Conservation (phyloP, 805 yeast species). For the Limtongia smithiae region DNA sequence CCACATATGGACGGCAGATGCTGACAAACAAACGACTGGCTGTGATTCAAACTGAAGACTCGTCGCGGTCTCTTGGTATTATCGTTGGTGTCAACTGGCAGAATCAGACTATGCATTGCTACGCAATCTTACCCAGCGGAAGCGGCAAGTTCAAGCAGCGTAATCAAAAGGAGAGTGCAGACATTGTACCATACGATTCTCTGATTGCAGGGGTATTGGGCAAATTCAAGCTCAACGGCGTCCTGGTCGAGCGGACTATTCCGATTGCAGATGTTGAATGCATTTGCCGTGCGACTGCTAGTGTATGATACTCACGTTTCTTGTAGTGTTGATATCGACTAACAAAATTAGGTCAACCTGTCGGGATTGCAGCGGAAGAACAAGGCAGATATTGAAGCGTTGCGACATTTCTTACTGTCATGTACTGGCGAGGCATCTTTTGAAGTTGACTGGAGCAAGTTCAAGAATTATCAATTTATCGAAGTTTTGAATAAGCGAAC, state of each 20-base stretch:
- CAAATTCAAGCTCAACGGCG: slow-evolving; percentile 5
- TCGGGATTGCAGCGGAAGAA: slow-evolving; percentile 7
- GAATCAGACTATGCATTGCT: slow-evolving; percentile 14
- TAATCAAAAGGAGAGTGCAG: slow-evolving; percentile 13
- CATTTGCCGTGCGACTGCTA: slow-evolving; percentile 40
- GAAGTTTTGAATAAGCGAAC: slow-evolving; percentile 43
- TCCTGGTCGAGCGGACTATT: slow-evolving; percentile 37
- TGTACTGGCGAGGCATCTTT: slow-evolving; percentile 36
- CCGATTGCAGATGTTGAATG: slow-evolving; percentile 45
- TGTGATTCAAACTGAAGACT: slow-evolving; percentile 23
- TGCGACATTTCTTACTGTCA: slow-evolving; percentile 7
- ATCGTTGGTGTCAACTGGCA: slow-evolving; percentile 17
- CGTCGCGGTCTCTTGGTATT: slow-evolving; percentile 23
- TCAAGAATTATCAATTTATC: slow-evolving; percentile 39
- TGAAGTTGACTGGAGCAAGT: slow-evolving; percentile 44
- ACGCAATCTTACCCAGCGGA: slow-evolving; percentile 15
- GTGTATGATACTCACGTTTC: not conserved
- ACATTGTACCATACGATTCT: slow-evolving; percentile 22
- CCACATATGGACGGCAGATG: slow-evolving; percentile 45
- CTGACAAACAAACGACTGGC: slow-evolving; percentile 37
- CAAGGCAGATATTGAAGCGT: slow-evolving; percentile 2
- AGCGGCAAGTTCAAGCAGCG: not conserved
- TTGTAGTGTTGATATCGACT: not conserved
- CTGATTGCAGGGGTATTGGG: slow-evolving; percentile 7
- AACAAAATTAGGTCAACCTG: slow-evolving; percentile 7